Conservation (phyloP, 108 stramenopile genomes). For the Cyclotella baltica region DNA sequence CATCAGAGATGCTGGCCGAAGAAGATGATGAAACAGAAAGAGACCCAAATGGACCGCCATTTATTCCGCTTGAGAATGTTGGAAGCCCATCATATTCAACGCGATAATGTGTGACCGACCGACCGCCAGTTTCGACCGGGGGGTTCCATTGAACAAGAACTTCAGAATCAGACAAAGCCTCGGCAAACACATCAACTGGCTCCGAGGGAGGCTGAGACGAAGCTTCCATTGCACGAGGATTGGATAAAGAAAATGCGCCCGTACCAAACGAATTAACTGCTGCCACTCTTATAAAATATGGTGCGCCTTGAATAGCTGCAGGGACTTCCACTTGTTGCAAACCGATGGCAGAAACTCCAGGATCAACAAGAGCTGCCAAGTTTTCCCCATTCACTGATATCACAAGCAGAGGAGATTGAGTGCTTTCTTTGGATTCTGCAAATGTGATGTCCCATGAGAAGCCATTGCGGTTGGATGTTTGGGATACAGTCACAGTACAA, state of each 20-base stretch:
- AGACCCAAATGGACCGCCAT: slow-evolving; percentile 48
- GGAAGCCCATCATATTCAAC: slow-evolving; percentile 70
- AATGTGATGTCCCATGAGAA: slow-evolving; percentile 70
- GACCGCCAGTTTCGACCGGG: slow-evolving; percentile 64
- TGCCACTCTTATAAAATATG: slow-evolving; percentile 66
- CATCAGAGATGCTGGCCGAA: slow-evolving; percentile 51
- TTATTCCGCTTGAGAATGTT: slow-evolving; percentile 57
- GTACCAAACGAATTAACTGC: slow-evolving; percentile 67
- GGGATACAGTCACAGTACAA: slow-evolving; percentile 70
- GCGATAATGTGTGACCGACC: slow-evolving; percentile 59
- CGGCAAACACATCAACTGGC: slow-evolving; percentile 48
- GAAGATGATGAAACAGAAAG: slow-evolving; percentile 51
- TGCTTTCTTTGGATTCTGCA: slow-evolving; percentile 18
- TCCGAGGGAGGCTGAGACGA: slow-evolving; percentile 45
- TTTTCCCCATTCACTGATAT: slow-evolving; percentile 55
- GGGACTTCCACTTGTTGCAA: slow-evolving; percentile 51
- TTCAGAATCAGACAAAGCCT: slow-evolving; percentile 61
- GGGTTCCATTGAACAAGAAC: slow-evolving; percentile 75
- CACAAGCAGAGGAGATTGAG: slow-evolving; percentile 42
- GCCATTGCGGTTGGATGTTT: slow-evolving; percentile 62
- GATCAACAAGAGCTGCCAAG: slow-evolving; percentile 43
- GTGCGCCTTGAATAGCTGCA: slow-evolving; percentile 29
- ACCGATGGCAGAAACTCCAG: slow-evolving; percentile 55
- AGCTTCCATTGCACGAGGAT: slow-evolving; percentile 45
- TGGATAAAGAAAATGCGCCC: slow-evolving; percentile 49